Evolutionary conservation across 768 basidiomycete species (phyloP), one percentile per base, ranked within the genome.

Genomic region (Thelephora aurantiotincta): DNA sequence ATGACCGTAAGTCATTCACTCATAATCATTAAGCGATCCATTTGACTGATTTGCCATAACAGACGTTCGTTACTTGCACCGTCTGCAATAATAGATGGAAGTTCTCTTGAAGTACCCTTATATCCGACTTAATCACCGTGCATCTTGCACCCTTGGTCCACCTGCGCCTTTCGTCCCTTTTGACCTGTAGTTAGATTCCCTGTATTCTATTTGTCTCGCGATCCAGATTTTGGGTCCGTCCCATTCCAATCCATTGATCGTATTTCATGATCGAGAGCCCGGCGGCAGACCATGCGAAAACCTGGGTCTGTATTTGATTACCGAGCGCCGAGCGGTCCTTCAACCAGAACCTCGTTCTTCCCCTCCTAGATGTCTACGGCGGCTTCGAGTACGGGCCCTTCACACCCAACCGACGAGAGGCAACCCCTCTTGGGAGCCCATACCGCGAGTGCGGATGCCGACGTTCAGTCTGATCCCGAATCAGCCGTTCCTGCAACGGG

Each of bases 1-100:
- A 97, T 98, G 93, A 97, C 94, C 2, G 84, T 87, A 61, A 59
- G 82, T 72, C 16, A 19, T 41, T 30, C 30, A 47, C 34, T 35
- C 41, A 35, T 6, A 33, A 9, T 30, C 26, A 9, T 9, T 9
- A 30, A 30, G 26, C 26, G 26, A 9, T 30, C 9, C 26, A 4
- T 30, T 35, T 36, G 20, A 23, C 48, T 52, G 22, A 58, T 44
- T 19, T 42, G 46, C 46, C 35, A 44, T 36, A 13, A 11, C 46
- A 87, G 82, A 93, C 91, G 16, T 94, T 92, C 60, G 88, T 92
- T 54, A 91, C 87, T 47, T 85, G 84, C 63, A 73, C 75, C 47
- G 75, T 75, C 53, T 85, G 82, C 58, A 74, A 75, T 57, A 72
- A 81, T 38, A 76, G 75, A 57, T 78, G 78, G 78, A 80, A 80